Evolutionary conservation across 768 basidiomycete genomes (phyloP).

Genomic region (Exidia glandulosa): DNA sequence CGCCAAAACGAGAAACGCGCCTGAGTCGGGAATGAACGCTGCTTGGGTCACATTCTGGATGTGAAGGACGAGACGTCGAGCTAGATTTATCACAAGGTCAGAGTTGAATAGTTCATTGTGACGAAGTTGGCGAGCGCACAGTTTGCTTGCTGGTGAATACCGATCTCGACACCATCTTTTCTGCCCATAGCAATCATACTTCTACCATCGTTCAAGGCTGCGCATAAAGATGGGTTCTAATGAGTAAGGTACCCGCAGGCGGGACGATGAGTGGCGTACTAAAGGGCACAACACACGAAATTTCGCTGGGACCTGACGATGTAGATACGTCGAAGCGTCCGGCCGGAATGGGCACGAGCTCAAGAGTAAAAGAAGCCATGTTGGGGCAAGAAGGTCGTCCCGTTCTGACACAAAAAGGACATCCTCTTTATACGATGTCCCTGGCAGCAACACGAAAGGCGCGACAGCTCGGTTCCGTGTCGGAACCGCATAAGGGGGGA

Average conservation of each 20-base stretch:
- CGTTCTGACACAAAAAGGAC: too few species aligned
- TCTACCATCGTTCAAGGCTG: conserved; percentile 75
- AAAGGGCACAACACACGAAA: conserved; percentile 93
- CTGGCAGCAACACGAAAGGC: too few species aligned
- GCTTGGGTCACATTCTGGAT: conserved; percentile 90
- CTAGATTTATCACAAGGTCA: conserved; percentile 28
- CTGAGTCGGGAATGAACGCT: conserved; percentile 92
- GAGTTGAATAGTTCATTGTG: background rate
- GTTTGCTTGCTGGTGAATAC: conserved; percentile 75
- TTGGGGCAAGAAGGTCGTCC: too few species aligned
- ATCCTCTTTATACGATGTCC: too few species aligned
- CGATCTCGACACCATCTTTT: conserved; percentile 93
- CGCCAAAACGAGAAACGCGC: conserved; percentile 89
- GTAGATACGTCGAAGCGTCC: conserved; percentile 18
- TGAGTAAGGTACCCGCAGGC: background rate
- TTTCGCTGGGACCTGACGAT: conserved; percentile 50
- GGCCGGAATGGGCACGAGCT: conserved; percentile 20
- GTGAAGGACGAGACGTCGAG: conserved; percentile 87
- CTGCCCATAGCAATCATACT: conserved; percentile 88
- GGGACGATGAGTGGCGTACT: conserved; percentile 29
- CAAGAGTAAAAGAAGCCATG: too few species aligned
- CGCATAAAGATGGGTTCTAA: too few species aligned
- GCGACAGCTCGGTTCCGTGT: too few species aligned
- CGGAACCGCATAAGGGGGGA: too few species aligned
- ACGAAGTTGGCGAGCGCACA: conserved; percentile 40